These are phyloP conservation scores for Tilletia setariae DNA, from an alignment of 1,284 basidiomycete species.

Conservation along the genomic window DNA sequence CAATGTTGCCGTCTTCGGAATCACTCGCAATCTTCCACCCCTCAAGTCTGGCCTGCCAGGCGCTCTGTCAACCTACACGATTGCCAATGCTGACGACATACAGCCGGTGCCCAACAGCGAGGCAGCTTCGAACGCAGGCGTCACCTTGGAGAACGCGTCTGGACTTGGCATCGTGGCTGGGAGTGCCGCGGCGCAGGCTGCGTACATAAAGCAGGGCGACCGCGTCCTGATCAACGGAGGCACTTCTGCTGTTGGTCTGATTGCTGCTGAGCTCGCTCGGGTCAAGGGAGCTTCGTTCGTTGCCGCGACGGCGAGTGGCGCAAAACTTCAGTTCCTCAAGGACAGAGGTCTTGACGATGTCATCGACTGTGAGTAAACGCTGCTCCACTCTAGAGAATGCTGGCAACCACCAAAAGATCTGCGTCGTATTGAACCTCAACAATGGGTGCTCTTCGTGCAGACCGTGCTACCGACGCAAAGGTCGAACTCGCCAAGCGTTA, in stretches of 20 bases:
- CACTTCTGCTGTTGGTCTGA: constrained; percentile 19
- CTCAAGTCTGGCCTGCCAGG: not conserved
- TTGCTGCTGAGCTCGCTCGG: constrained; percentile 8
- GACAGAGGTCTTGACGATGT: constrained; percentile 16
- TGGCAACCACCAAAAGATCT: too few species aligned
- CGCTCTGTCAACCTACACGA: constrained; percentile 15
- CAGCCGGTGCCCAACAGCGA: constrained; percentile 12
- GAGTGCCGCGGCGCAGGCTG: not conserved
- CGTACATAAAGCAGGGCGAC: constrained; percentile 10
- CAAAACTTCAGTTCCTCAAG: constrained; percentile 16
- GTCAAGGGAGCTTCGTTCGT: constrained; percentile 15
- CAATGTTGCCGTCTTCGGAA: not conserved
- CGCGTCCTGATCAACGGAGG: constrained; percentile 20
- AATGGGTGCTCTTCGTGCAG: not conserved
- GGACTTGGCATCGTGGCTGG: constrained; percentile 12
- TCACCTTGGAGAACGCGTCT: constrained; percentile 12
- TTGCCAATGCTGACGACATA: not conserved
- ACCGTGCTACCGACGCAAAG: constrained; percentile 9
- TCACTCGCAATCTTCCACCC: not conserved
- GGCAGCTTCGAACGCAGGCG: not conserved
- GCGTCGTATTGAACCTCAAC: not conserved
- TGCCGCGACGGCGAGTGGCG: constrained; percentile 17
- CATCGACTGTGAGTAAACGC: constrained; percentile 15
- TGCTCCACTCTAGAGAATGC: not conserved
- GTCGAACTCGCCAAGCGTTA: constrained; percentile 14